A percentile compares a stretch with the other conserved stretches of the same genome.
These are phyloP conservation scores for Pythium rhizo-oryzae DNA, from an alignment of 352 stramenopile species.

Conservation along the genomic window DNA sequence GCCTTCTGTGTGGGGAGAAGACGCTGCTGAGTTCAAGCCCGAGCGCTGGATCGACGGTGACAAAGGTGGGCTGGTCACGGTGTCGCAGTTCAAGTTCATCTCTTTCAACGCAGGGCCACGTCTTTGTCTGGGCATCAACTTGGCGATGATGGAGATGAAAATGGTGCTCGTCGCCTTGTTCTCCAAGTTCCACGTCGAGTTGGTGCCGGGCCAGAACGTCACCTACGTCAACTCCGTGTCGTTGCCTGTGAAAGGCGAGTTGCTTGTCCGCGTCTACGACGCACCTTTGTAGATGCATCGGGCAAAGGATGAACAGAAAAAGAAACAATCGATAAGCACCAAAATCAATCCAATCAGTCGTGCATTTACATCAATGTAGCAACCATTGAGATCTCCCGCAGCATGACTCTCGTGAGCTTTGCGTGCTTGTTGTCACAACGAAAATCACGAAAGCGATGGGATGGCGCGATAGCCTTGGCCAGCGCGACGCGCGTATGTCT, in stretches of 20 bases:
- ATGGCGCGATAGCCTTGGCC: constrained; percentile 13
- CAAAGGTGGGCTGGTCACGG: constrained; percentile 15
- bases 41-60: constrained; percentile 34
- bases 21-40: constrained; percentile 37
- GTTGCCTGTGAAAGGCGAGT: constrained; percentile 45
- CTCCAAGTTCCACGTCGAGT: constrained; percentile 53
- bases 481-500: constrained; percentile 14
- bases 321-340: too few species aligned
- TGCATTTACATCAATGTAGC: not conserved
- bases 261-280: constrained; percentile 3
- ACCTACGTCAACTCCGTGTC: constrained; percentile 52
- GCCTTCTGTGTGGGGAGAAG: constrained; percentile 36
- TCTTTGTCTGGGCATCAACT: constrained; percentile 49
- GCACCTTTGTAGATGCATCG: too few species aligned
- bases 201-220: constrained; percentile 33
- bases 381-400: not conserved
- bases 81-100: not conserved
- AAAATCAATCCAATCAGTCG: too few species aligned
- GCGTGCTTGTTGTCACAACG: not conserved
- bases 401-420: not conserved
- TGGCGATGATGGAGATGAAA: constrained; percentile 85
- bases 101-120: constrained; percentile 56
- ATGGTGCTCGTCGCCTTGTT: constrained; percentile 58
- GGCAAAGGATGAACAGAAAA: too few species aligned
- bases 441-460: constrained; percentile 1